Base-by-base conservation (phyloP, 2,329 filamentous ascomycete genomes). In the Trematosphaeria pertusa region DNA sequence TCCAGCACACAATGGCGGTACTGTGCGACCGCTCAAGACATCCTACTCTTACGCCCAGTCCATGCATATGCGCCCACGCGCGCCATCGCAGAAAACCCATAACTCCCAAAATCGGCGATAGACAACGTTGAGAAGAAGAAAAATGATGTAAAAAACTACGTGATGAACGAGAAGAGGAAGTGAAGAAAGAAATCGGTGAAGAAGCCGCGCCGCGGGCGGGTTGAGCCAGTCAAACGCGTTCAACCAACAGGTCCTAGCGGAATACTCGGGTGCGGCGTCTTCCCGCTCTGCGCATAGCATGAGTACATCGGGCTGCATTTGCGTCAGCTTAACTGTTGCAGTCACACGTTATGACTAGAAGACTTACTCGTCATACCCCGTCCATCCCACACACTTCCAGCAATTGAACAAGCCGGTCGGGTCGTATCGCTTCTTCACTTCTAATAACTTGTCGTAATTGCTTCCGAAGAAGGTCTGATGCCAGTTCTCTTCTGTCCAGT, bases 301-400 rank as follows among this genome's bases (percentile, higher is more conserved):
- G 59, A 65, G 30, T 65, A 65, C 63, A 64, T 65, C 5, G 62
- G 59, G 37, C 61, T 61, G 31, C 33, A 2, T 12, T 26, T 6
- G 10, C 17, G 34, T 47, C 34, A 51, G 48, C 24, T 3, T 31
- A 2, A n/a, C 19, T 5, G 26, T 15, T 3, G 17, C 15, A 22
- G 20, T 30, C n/a, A 42, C 19, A 18, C 8, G 28, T 19, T 36
- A 7, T 8, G 24, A 28, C 7, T 7, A 12, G 24, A 28, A 14
- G 7, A 58, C 64, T 59, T 59, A 67, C 64, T 69, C 66, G 28
- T 63, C 47, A 42, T 64, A 63, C 7, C 67, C 65, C 12, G 58
- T 65, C 66, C 66, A 72, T 2, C 68, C 68, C 35, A 70, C 64
- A 43, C 66, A 70, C 43, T 69, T 70, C 67, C 66, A 70, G 47